Evolutionary conservation across 495 filamentous ascomycete species (phyloP).

Genomic region (Glonium stellatum): DNA sequence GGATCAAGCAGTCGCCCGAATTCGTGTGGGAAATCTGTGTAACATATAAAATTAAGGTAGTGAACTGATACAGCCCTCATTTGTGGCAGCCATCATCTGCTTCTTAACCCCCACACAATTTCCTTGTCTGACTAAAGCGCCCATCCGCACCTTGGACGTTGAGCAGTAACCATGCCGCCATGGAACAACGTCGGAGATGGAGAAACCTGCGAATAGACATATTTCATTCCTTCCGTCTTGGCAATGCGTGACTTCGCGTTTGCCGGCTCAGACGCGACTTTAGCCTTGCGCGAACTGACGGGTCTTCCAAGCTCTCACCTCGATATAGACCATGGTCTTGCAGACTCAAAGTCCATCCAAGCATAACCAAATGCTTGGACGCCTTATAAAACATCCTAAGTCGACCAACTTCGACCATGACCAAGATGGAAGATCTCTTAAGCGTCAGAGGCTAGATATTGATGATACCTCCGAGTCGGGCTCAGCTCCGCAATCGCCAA

Average conservation of each 20-base stretch:
- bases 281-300: not conserved
- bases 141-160: too few relatives aligned
- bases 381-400: conserved; percentile 29
- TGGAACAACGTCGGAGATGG: too few relatives aligned
- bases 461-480: conserved; percentile 5
- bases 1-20: too few relatives aligned
- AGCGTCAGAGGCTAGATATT: conserved; percentile 26
- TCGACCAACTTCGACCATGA: conserved; percentile 33
- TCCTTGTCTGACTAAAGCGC: too few relatives aligned
- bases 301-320: not conserved
- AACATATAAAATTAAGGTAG: too few relatives aligned
- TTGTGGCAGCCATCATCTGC: too few relatives aligned
- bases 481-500: conserved; percentile 2
- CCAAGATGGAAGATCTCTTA: conserved; percentile 26
- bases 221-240: too few relatives aligned
- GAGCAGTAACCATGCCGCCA: too few relatives aligned
- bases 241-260: not conserved
- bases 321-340: conserved; percentile 30
- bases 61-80: too few relatives aligned
- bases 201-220: too few relatives aligned
- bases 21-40: too few relatives aligned
- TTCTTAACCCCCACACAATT: too few relatives aligned
- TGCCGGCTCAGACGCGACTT: not conserved
- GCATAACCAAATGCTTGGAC: conserved; percentile 37
- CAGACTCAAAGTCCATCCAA: conserved; percentile 30